Base-by-base conservation (phyloP, 2,329 filamentous ascomycete genomes). In the Nigrospora oryzae region DNA sequence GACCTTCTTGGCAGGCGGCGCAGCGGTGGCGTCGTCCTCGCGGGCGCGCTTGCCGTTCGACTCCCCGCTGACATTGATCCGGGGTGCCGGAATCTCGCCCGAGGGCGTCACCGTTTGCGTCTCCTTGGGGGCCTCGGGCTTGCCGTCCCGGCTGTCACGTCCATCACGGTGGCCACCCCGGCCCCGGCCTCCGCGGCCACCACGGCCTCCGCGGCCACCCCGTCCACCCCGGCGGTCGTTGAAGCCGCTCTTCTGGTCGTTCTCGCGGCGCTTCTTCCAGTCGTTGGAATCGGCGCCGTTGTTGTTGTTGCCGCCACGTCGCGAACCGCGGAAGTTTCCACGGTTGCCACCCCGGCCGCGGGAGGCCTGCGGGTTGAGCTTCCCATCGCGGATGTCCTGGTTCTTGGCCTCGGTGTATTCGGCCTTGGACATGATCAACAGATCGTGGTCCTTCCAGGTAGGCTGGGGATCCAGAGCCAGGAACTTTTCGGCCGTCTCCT, bases 401-500 rank as follows among this genome's bases (percentile, higher is more conserved):
- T 74, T 75, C 72, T 91, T 91, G 64, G 83, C 79, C n/a, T 84
- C 75, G 53, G 86, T 84, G 65, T 98, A 98, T 15, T 81, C 85
- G 57, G 80, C 79, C 82, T 98, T 98, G 66, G 81, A 83, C 81
- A 88, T 90, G 69, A 93, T 83, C 61, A 82, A 70, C 42, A 97
- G 74, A 32, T 88, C 82, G 53, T 86, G 74, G 42, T 77, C 89
- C 64, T 95, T 83, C 81, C 83, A 98, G 63, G 83, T 79, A 48
- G 93, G 93, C 64, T 85, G 83, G 16, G 87, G 83, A 44, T 95
- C 85, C 36, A 89, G 70, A 13, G 72, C 80, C 49, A 96, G 70
- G 68, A 98, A 98, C 47, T 81, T 81, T 63, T 89, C 76, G 57
- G 87, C 83, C 17, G 80, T 76, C 54, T 94, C 87, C 58, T 89